A percentile compares a stretch with the other conserved stretches of the same genome.
phyloP scores from a whole-genome alignment of 2,329 filamentous ascomycete genomes.

The Aspergillus alliaceus region DNA sequence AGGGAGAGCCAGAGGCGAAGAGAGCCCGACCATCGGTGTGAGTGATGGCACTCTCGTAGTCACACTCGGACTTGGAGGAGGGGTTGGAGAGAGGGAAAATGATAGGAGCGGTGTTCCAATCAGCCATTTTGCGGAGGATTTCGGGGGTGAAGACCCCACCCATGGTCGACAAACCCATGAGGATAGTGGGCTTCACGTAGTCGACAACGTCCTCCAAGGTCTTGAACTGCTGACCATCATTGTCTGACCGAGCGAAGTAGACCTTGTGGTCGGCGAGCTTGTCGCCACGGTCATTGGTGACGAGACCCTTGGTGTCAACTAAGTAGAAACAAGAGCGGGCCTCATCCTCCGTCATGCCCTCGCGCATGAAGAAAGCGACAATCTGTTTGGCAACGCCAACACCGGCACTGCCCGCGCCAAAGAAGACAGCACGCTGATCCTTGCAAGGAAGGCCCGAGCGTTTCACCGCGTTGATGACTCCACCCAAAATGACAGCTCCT shows the following conservation, averaged over 20 bases:
- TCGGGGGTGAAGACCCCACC: slow-evolving; percentile 91
- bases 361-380: slow-evolving; percentile 92
- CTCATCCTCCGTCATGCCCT: slow-evolving; percentile 82
- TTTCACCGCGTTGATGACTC: slow-evolving; percentile 75
- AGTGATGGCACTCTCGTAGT: slow-evolving; percentile 87
- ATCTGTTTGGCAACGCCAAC: slow-evolving; percentile 98
- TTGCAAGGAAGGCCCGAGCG: slow-evolving; percentile 80
- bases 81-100: slow-evolving; percentile 98
- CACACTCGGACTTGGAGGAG: slow-evolving; percentile 94
- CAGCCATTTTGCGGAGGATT: slow-evolving; percentile 66
- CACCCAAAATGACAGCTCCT: slow-evolving; percentile 88
- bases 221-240: slow-evolving; percentile 66
- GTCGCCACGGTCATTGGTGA: slow-evolving; percentile 90
- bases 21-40: slow-evolving; percentile 89
- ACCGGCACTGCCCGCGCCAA: slow-evolving; percentile 92
- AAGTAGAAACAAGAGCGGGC: slow-evolving; percentile 94
- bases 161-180: slow-evolving; percentile 92
- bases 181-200: slow-evolving; percentile 89
- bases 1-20: slow-evolving; percentile 94
- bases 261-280: slow-evolving; percentile 85
- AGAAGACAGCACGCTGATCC: slow-evolving; percentile 93
- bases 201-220: slow-evolving; percentile 88
- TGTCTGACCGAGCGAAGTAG: slow-evolving; percentile 66
- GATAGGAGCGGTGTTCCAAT: slow-evolving; percentile 75
- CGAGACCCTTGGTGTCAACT: slow-evolving; percentile 93